Evolutionary conservation across 768 basidiomycete genomes (phyloP).

Genomic region (Naganishia vaughanmartiniae): DNA sequence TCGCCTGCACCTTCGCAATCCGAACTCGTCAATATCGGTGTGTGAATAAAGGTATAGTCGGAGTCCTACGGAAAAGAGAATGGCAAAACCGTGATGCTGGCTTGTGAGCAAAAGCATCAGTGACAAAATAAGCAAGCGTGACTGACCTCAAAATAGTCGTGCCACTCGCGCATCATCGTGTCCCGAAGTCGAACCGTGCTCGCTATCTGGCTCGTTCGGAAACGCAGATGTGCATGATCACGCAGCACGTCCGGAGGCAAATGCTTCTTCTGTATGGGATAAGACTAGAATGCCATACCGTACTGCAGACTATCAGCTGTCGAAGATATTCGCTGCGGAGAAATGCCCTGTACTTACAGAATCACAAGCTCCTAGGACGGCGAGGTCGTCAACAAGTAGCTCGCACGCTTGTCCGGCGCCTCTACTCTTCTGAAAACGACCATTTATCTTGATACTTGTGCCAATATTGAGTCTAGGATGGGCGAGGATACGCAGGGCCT

Average conservation of each 20-base stretch:
- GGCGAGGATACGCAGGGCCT: neutral
- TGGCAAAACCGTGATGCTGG: neutral
- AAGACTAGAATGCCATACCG: conserved; percentile 57
- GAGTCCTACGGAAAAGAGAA: conserved; percentile 58
- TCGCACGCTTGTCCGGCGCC: conserved; percentile 61
- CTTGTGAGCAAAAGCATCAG: neutral
- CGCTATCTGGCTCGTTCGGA: conserved; percentile 68
- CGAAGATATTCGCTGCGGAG: conserved; percentile 14
- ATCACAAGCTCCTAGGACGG: conserved; percentile 61
- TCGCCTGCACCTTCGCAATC: conserved; percentile 98
- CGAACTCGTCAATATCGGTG: conserved; percentile 81
- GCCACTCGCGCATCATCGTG: conserved; percentile 59
- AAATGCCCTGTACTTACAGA: conserved; percentile 53
- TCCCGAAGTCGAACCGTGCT: conserved; percentile 75
- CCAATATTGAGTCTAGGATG: conserved; percentile 47
- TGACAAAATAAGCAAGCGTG: neutral
- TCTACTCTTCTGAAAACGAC: conserved; percentile 56
- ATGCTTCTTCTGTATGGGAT: conserved; percentile 88
- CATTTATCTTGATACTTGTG: conserved; percentile 59
- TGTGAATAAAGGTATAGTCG: conserved; percentile 74
- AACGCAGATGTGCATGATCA: conserved; percentile 81
- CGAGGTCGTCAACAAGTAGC: conserved; percentile 57
- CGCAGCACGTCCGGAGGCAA: conserved; percentile 75
- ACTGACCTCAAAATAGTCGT: conserved; percentile 70
- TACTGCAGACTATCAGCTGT: neutral